A percentile compares a stretch with the other conserved stretches of the same genome.
Conservation (phyloP, 352 stramenopile species). For the Phytophthora pluvialis region DNA sequence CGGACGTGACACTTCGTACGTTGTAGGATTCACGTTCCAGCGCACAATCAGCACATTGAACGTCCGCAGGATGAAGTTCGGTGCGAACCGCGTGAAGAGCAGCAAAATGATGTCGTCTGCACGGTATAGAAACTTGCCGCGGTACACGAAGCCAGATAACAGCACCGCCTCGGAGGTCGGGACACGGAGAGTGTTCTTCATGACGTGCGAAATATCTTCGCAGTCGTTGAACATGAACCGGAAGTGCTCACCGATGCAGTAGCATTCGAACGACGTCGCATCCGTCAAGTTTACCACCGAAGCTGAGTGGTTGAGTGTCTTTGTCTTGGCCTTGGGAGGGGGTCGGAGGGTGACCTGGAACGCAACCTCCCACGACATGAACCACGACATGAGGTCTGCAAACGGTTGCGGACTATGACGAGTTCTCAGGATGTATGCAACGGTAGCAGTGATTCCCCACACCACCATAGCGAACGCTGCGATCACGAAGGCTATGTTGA, state of each 20-base stretch:
- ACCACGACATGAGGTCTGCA: conserved; percentile 21
- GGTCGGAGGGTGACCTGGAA: conserved; percentile 32
- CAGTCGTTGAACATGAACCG: conserved; percentile 45
- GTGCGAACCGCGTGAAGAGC: conserved; percentile 37
- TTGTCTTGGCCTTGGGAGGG: conserved; percentile 29
- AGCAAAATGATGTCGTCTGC: conserved; percentile 39
- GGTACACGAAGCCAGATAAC: conserved; percentile 40
- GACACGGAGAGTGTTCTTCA: conserved; percentile 29
- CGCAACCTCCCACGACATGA: conserved; percentile 36
- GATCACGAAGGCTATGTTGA: conserved; percentile 40
- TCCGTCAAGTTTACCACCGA: conserved; percentile 34
- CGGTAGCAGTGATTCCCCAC: conserved; percentile 30
- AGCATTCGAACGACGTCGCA: conserved; percentile 40
- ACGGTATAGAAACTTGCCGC: conserved; percentile 38
- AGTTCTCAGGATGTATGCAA: conserved; percentile 34
- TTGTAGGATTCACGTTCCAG: conserved; percentile 39
- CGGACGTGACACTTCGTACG: conserved; percentile 37
- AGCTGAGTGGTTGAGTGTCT: conserved; percentile 19
- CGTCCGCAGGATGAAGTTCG: conserved; percentile 36
- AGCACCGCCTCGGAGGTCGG: conserved; percentile 34
- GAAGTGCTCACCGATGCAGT: conserved; percentile 42
- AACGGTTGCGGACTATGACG: conserved; percentile 33
- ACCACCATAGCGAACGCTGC: conserved; percentile 33
- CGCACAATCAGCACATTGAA: conserved; percentile 50
- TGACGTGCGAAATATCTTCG: conserved; percentile 40